Percentiles rank a stretch among this genome's conserved stretches.
phyloP scores from a whole-genome alignment of 2,329 filamentous ascomycete species.

The Pestalotiopsis sp. region DNA sequence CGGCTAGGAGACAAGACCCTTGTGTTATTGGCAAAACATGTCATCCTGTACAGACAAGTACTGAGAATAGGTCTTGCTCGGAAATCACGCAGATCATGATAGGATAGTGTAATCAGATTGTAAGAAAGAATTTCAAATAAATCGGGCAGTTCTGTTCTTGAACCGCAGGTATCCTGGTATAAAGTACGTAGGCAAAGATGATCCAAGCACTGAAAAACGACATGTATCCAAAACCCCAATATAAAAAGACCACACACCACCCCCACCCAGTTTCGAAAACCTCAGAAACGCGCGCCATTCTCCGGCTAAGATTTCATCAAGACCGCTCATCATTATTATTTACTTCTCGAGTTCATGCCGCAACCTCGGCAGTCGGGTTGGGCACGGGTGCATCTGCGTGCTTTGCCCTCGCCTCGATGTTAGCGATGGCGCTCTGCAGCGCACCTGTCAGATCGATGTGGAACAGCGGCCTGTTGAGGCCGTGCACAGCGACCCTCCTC shows the following conservation, averaged over 20 bases:
- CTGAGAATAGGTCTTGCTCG: too few relatives aligned
- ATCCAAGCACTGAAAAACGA: neutral
- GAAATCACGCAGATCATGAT: neutral
- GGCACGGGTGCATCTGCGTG: constrained; percentile 26
- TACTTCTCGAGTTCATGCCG: neutral
- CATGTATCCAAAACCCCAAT: neutral
- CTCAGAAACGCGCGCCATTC: neutral
- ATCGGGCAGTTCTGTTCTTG: neutral
- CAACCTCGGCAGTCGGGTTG: neutral
- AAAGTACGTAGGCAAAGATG: neutral
- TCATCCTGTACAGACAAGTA: too few relatives aligned
- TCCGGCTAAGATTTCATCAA: neutral
- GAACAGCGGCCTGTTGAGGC: constrained; percentile 89
- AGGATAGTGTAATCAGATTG: neutral
- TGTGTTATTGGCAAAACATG: too few relatives aligned
- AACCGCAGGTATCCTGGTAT: neutral
- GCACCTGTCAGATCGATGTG: constrained; percentile 91
- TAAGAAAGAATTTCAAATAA: neutral
- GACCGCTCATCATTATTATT: neutral
- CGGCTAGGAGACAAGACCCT: too few relatives aligned
- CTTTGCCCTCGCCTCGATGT: constrained; percentile 60
- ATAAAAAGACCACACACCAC: neutral
- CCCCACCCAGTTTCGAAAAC: neutral
- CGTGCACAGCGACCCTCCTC: constrained; percentile 71
- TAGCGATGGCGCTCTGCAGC: constrained; percentile 82